These are phyloP conservation scores for Sonneratia caseolaris DNA, from an alignment of 345 rosid genomes.

Conservation along the genomic window DNA sequence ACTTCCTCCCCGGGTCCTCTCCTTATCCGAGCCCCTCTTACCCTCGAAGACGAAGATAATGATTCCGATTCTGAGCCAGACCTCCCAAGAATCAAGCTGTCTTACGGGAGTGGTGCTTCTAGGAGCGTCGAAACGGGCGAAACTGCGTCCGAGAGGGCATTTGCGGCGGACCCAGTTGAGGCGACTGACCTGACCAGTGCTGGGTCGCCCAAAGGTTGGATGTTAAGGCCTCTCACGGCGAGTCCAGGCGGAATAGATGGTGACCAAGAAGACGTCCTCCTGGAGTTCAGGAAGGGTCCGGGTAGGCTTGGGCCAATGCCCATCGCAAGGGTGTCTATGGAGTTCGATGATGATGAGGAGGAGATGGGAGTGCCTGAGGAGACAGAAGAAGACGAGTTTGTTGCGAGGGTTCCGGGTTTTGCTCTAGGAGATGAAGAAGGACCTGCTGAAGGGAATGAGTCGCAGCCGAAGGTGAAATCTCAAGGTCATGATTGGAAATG, in stretches of 20 bases:
- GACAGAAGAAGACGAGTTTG: slow-evolving; percentile 20
- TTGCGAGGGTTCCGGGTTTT: slow-evolving; percentile 22
- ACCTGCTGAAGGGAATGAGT: slow-evolving; percentile 1
- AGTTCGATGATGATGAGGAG: slow-evolving; percentile 42
- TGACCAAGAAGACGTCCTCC: slow-evolving; percentile 14
- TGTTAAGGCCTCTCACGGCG: slow-evolving; percentile 14
- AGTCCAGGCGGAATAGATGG: slow-evolving; percentile 8
- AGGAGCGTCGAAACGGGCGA: slow-evolving; percentile 32
- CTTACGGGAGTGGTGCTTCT: background rate
- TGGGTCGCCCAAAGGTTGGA: slow-evolving; percentile 14
- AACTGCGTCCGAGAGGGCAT: slow-evolving; percentile 29
- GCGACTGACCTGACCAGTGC: slow-evolving; percentile 27
- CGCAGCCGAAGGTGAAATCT: background rate
- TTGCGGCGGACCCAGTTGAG: slow-evolving; percentile 27
- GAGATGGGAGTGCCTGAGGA: slow-evolving; percentile 23
- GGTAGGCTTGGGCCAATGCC: slow-evolving; percentile 21
- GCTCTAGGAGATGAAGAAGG: slow-evolving; percentile 8
- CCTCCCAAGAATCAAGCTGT: slow-evolving; percentile 13
- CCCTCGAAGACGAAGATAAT: slow-evolving; percentile 29
- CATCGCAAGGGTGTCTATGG: slow-evolving; percentile 50
- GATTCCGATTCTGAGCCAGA: slow-evolving; percentile 28
- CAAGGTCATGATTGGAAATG: background rate
- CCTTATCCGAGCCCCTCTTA: slow-evolving; percentile 66
- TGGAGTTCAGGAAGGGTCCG: background rate
- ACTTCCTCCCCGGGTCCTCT: slow-evolving; percentile 14